Conservation (phyloP, 2,329 filamentous ascomycete species). For the Fusarium sp. region DNA sequence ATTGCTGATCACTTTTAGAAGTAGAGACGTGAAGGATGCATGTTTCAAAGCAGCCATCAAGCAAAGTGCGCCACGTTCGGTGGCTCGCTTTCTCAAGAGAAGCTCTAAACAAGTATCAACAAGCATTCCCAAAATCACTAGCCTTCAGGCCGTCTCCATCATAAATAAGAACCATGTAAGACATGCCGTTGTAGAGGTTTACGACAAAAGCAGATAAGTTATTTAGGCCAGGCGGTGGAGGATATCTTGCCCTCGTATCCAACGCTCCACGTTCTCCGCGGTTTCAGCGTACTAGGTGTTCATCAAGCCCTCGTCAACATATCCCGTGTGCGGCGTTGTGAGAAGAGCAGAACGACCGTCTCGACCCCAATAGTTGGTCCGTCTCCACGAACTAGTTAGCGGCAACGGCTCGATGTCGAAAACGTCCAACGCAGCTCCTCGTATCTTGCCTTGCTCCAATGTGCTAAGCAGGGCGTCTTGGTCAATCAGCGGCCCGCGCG, state of each 20-base stretch:
- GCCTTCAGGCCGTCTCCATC: no score
- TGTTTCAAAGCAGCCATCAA: no score
- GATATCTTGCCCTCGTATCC: slow-evolving; percentile 5
- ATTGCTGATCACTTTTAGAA: no score
- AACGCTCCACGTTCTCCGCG: slow-evolving; percentile 15
- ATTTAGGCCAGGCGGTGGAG: not conserved
- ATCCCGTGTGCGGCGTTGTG: slow-evolving; percentile 11
- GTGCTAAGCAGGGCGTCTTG: not conserved
- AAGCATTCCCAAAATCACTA: no score
- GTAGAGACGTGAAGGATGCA: no score
- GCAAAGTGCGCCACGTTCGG: no score
- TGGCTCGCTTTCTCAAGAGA: no score
- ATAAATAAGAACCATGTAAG: no score
- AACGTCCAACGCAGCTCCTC: slow-evolving; percentile 1
- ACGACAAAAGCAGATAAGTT: not conserved
- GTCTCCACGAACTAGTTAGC: slow-evolving; percentile 2
- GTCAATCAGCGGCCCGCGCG: slow-evolving; percentile 4
- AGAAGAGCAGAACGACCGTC: not conserved
- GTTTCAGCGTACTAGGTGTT: slow-evolving; percentile 15
- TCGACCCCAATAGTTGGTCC: not conserved
- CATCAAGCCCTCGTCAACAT: slow-evolving; percentile 10
- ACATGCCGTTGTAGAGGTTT: no score
- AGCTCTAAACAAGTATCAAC: no score
- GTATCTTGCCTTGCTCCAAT: not conserved
- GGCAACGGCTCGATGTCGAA: slow-evolving; percentile 1